phyloP scores from a whole-genome alignment of 306 rosid species.

The Vigna hirtella region DNA sequence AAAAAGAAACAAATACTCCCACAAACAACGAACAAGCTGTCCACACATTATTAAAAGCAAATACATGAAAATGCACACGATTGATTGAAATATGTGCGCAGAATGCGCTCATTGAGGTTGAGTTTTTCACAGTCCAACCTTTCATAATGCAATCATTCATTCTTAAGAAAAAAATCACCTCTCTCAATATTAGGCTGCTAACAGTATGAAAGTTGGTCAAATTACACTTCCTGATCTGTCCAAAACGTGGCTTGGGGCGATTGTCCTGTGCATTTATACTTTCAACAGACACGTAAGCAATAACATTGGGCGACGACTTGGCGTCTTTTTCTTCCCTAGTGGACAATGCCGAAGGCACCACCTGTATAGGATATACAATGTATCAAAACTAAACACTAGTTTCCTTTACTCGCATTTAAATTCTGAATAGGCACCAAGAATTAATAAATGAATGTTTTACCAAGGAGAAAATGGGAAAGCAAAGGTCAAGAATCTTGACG shows the following conservation, averaged over 20 bases:
- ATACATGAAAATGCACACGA: background rate
- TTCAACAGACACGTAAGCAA: constrained; percentile 76
- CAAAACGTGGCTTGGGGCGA: constrained; percentile 43
- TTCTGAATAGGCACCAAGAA: background rate
- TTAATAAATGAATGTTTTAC: constrained; percentile 41
- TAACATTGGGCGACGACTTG: constrained; percentile 37
- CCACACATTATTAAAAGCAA: background rate
- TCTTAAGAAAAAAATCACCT: constrained; percentile 52
- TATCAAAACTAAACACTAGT: background rate
- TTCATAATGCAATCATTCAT: background rate
- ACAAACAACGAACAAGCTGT: background rate
- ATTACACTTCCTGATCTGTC: constrained; percentile 83
- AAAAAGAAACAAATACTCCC: background rate
- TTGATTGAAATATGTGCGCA: background rate
- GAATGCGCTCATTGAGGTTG: background rate
- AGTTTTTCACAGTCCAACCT: background rate
- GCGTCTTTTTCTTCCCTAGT: constrained; percentile 47
- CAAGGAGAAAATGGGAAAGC: constrained; percentile 75
- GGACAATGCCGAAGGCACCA: constrained; percentile 66
- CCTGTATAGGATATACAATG: constrained; percentile 51
- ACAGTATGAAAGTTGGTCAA: constrained; percentile 61
- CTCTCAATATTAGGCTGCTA: constrained; percentile 56
- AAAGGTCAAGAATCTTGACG: constrained; percentile 60
- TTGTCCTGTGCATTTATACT: constrained; percentile 40
- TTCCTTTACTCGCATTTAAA: background rate